Base-by-base conservation (phyloP, 192 early-diverging fungal genomes). In the Coemansia sp. region DNA sequence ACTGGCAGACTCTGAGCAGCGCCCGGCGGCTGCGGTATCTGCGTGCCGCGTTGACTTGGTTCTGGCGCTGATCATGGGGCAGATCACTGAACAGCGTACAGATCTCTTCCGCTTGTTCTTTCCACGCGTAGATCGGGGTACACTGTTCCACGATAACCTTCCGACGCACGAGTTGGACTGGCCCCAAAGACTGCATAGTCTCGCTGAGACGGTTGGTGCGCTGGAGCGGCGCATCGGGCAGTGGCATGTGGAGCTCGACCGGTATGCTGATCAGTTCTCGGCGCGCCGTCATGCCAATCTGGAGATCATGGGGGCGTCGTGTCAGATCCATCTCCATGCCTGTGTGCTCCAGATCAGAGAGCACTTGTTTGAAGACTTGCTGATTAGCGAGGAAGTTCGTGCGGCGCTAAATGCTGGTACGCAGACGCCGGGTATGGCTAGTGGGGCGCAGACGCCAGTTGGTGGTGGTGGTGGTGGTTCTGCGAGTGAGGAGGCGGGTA, bases 91-190 rank as follows among this genome's bases (percentile, higher is more conserved):
- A 62, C 74, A 82, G 64, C 79, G 79, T 37, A 82, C 74, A 0
- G 70, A 76, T 8, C 61, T 82, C 70, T 82, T 82, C 67, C 69
- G 79, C 32, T 25, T 76, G 56, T 82, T 82, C 63, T 82, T 82
- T 35, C 79, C 79, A 14, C 79, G 79, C 31, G 70, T 82, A 19
- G 74, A 82, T 53, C 64, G 68, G 36, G 79, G 79, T 56, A 82
- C 79, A 0, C 53, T 82, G 64, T 76, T 82, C 57, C 72, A 82
- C 65, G 79, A 82, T 45, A 82, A 82, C 64, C 63, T 76, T 51
- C 74, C 79, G 1, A 82, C 79, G 2, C 79, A 82, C n/a, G 57
- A 74, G 54, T 36, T 73, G 46, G 49, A 32, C 19, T 82, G 79
- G 79, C 4, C 43, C 0, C 54, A 25, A 8, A 62, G 79, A 0